A percentile compares a stretch with the other conserved stretches of the same genome.
phyloP scores from a whole-genome alignment of 164 flowering plant genomes.

The Nymphaea colorata region DNA sequence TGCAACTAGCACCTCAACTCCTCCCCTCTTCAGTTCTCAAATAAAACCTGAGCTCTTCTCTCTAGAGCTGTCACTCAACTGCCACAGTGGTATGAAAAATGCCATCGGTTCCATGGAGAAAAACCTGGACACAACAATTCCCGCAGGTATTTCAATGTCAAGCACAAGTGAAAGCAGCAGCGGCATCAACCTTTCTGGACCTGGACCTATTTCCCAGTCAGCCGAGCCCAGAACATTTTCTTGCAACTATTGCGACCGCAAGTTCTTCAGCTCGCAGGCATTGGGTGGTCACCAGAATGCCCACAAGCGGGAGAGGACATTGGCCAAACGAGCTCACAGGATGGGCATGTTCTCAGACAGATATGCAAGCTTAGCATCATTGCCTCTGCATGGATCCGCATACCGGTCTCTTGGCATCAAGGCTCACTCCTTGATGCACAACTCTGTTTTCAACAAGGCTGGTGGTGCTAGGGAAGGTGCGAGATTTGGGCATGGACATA shows the following conservation, averaged over 20 bases:
- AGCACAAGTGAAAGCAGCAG: conserved; percentile 26
- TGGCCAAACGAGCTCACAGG: conserved; percentile 73
- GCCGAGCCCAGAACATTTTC: conserved; percentile 55
- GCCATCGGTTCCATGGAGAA: neutral
- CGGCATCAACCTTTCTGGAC: conserved; percentile 16
- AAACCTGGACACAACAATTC: neutral
- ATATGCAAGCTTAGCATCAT: conserved; percentile 60
- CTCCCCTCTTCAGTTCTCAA: conserved; percentile 13
- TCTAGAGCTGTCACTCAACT: conserved; percentile 43
- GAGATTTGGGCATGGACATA: conserved; percentile 40
- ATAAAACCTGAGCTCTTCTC: conserved; percentile 20
- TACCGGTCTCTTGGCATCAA: conserved; percentile 52
- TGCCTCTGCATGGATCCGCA: conserved; percentile 64
- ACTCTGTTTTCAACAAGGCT: conserved; percentile 16
- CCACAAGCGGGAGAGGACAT: conserved; percentile 71
- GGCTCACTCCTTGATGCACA: conserved; percentile 62
- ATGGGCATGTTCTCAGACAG: conserved; percentile 62
- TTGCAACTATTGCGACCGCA: conserved; percentile 73
- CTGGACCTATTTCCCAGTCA: neutral
- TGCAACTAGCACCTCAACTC: conserved; percentile 16
- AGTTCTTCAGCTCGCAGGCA: conserved; percentile 85
- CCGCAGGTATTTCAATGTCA: conserved; percentile 12
- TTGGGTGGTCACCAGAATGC: conserved; percentile 90
- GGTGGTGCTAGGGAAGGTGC: conserved; percentile 26
- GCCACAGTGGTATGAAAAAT: conserved; percentile 5